Evolutionary conservation across 805 yeast species (phyloP).

Genomic region (Pichia deserticola): DNA sequence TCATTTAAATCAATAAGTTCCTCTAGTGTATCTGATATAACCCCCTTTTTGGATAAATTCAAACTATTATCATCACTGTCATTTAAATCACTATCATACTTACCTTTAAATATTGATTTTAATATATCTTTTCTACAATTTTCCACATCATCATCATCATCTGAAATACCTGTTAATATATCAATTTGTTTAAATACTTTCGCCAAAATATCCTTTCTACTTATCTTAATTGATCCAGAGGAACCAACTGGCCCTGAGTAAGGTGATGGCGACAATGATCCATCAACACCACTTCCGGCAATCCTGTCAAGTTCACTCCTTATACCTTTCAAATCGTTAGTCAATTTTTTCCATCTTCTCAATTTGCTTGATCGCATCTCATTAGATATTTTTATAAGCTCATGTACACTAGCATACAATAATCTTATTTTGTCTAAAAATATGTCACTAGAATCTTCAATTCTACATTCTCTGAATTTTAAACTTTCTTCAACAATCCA

Average conservation of each 20-base stretch:
- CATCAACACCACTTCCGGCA: slow-evolving; percentile 8
- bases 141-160: background rate
- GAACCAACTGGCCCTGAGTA: background rate
- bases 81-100: background rate
- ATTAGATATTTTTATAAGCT: slow-evolving; percentile 27
- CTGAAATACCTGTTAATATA: slow-evolving; percentile 1
- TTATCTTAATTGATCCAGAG: background rate
- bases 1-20: slow-evolving; percentile 1
- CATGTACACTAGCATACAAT: slow-evolving; percentile 10
- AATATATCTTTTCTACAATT: slow-evolving; percentile 2
- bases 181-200: slow-evolving; percentile 8
- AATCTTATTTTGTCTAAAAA: slow-evolving; percentile 7
- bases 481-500: background rate
- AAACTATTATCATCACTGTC: background rate
- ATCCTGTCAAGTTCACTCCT: slow-evolving; percentile 22
- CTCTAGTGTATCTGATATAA: background rate
- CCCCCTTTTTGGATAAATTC: background rate
- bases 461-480: slow-evolving; percentile 3
- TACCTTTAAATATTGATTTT: background rate
- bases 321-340: slow-evolving; percentile 33
- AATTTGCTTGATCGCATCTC: slow-evolving; percentile 29
- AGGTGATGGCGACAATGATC: slow-evolving; percentile 2
- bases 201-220: background rate
- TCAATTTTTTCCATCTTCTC: slow-evolving; percentile 38
- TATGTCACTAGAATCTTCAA: slow-evolving; percentile 6